Evolutionary conservation across 306 rosid genomes (phyloP).

Genomic region (Trifolium pratense): DNA sequence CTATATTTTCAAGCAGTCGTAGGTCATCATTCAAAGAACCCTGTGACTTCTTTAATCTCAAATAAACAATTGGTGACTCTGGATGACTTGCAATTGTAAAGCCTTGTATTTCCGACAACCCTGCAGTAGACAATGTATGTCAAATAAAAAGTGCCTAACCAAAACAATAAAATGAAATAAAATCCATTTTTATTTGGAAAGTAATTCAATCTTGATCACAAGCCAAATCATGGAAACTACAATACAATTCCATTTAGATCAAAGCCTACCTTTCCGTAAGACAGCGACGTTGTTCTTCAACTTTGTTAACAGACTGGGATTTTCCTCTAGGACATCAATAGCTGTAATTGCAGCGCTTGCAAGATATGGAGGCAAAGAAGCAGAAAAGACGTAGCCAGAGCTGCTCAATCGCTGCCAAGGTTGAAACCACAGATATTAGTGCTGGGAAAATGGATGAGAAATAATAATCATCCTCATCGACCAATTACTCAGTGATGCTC

Average conservation of each 20-base stretch:
- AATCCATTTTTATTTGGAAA: slow-evolving; percentile 1
- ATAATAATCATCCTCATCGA: slow-evolving; percentile 34
- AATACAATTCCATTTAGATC: slow-evolving; percentile 31
- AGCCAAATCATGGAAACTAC: slow-evolving; percentile 24
- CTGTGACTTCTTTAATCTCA: slow-evolving; percentile 69
- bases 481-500: slow-evolving; percentile 16
- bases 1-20: slow-evolving; percentile 71
- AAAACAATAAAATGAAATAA: background rate
- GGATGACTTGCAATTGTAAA: slow-evolving; percentile 71
- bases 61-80: slow-evolving; percentile 87
- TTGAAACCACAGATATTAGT: slow-evolving; percentile 43
- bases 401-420: slow-evolving; percentile 88
- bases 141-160: slow-evolving; percentile 30
- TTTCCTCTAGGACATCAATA: slow-evolving; percentile 83
- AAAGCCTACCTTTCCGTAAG: slow-evolving; percentile 71
- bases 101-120: slow-evolving; percentile 66
- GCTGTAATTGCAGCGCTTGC: slow-evolving; percentile 94
- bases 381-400: slow-evolving; percentile 97
- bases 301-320: slow-evolving; percentile 72
- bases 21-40: slow-evolving; percentile 69
- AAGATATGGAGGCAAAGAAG: slow-evolving; percentile 95
- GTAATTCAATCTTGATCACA: background rate
- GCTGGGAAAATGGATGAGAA: slow-evolving; percentile 19
- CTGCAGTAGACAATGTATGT: slow-evolving; percentile 57
- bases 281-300: slow-evolving; percentile 68